Evolutionary conservation across 257 asterid species (phyloP).

Genomic region (Ballota nigra): DNA sequence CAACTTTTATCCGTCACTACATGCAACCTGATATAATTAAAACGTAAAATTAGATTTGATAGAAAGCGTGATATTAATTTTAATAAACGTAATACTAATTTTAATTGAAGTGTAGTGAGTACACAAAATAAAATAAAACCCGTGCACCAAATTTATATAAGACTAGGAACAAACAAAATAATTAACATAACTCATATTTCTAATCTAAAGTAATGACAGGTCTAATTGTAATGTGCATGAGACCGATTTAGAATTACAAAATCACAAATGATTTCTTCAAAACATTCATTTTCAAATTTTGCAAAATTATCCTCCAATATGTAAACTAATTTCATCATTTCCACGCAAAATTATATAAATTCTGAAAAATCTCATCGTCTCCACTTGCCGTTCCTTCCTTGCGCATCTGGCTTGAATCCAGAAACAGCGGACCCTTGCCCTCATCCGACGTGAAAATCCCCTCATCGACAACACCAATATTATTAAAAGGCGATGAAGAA

Average conservation of each 20-base stretch:
- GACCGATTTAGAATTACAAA: too few relatives aligned
- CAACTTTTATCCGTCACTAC: too few relatives aligned
- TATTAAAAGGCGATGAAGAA: constrained; percentile 30
- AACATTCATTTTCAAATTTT: background rate
- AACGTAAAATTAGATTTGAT: too few relatives aligned
- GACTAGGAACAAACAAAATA: too few relatives aligned
- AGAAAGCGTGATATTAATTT: too few relatives aligned
- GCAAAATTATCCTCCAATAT: background rate
- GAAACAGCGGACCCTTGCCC: constrained; percentile 81
- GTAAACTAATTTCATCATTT: background rate
- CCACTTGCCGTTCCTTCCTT: constrained; percentile 97
- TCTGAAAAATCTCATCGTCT: constrained; percentile 61
- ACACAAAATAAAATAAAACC: too few relatives aligned
- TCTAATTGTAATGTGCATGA: background rate
- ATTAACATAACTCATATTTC: background rate
- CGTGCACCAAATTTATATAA: too few relatives aligned
- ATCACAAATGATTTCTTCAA: background rate
- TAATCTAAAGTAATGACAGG: background rate
- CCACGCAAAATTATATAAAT: background rate
- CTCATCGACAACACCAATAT: constrained; percentile 29
- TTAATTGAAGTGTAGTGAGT: too few relatives aligned
- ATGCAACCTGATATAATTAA: too few relatives aligned
- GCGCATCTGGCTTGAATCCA: constrained; percentile 79
- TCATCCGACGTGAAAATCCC: constrained; percentile 52
- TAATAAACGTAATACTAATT: too few relatives aligned